A percentile compares a stretch with the other conserved stretches of the same genome.
Conservation (phyloP, 768 basidiomycete genomes). For the Kwoniella dejecticola region DNA sequence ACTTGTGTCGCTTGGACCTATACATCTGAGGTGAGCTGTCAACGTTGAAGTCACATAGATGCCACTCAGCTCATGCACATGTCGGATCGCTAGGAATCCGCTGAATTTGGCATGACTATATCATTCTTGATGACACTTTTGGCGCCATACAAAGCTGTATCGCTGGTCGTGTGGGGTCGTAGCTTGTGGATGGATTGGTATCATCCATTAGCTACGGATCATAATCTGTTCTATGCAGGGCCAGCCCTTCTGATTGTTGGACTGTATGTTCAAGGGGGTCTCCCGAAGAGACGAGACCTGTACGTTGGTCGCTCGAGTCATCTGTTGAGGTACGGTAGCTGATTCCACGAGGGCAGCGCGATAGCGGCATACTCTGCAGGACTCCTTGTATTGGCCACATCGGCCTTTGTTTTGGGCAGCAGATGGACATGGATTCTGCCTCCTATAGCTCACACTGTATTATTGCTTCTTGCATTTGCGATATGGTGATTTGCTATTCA, state of each 20-base stretch:
- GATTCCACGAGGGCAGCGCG: background rate
- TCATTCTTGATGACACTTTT: slow-evolving; percentile 78
- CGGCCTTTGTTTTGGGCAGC: slow-evolving; percentile 10
- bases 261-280: background rate
- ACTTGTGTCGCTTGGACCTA: background rate
- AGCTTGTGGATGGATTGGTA: slow-evolving; percentile 76
- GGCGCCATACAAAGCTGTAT: slow-evolving; percentile 73
- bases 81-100: background rate
- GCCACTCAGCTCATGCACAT: background rate
- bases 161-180: slow-evolving; percentile 84
- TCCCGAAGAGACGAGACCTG: background rate
- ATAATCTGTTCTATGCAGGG: slow-evolving; percentile 53
- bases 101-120: slow-evolving; percentile 57
- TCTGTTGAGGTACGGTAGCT: no score
- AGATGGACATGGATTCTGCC: slow-evolving; percentile 20
- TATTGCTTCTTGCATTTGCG: background rate
- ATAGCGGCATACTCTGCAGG: background rate
- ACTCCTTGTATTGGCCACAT: background rate
- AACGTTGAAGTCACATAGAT: background rate
- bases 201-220: slow-evolving; percentile 80
- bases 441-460: background rate
- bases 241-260: slow-evolving; percentile 21
- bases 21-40: background rate
- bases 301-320: slow-evolving; percentile 1
- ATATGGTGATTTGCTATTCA: slow-evolving; percentile 3